Base-by-base conservation (phyloP, 169 alveolate species). In the Theileria equi region DNA sequence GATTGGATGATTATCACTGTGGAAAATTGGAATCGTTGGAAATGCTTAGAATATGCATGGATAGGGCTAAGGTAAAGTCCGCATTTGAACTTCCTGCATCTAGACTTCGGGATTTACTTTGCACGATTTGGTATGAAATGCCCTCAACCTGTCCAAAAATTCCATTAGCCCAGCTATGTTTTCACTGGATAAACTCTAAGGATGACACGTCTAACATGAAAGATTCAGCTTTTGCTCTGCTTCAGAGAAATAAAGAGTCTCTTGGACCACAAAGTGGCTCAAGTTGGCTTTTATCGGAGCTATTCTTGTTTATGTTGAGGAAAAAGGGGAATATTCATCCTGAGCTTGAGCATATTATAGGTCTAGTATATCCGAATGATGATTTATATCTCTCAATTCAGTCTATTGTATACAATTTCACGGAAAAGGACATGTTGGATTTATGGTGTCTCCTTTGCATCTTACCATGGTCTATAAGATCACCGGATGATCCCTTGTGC, bases 111-210 rank as follows among this genome's bases (percentile, higher is more conserved):
- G 81, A 77, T 7, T 68, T 64, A 71, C 2, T 77, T 40, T 67
- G 86, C 48, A 68, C 69, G 21, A 59, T 77, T 17, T 77, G 86
- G 86, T 77, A 41, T 29, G 86, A 77, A 34, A 57, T 77, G 69
- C 86, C 86, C 0, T 58, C 54, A 7, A 66, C 86, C 0, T 23
- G 66, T 6, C 86, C 80, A 10, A 43, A 60, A 43, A 54, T 66
- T 10, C 61, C 66, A 26, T 17, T 77, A 29, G 48, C 53, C 35
- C 63, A 45, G 48, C 36, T 67, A n/a, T 52, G 78, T 47, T 52
- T 67, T 11, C 52, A 67, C 47, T 77, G 86, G 86, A 77, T 77
- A 8, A 48, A 77, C 63, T 57, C 68, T 16, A 19, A 55, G 17
- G 81, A 77, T 10, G 86, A 67, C 3, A n/a, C n/a, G n/a, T 48